Conservation (phyloP, 768 basidiomycete genomes). For the Leucocoprinus leucothites region DNA sequence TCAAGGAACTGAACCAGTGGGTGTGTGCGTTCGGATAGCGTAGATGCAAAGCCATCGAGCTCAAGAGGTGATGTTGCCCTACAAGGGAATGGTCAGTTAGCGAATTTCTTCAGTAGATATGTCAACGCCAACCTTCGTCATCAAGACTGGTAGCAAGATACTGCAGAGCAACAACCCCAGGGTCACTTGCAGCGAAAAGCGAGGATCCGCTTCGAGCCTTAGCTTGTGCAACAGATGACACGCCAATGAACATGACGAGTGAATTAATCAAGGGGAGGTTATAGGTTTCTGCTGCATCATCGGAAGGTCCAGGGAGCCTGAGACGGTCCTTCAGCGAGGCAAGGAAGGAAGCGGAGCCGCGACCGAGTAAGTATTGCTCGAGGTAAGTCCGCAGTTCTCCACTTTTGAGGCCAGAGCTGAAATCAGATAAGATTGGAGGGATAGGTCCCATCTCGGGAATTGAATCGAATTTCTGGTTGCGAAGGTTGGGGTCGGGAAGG, state of each 20-base stretch:
- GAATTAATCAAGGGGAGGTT: slow-evolving; percentile 91
- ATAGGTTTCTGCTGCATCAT: slow-evolving; percentile 59
- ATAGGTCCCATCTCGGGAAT: slow-evolving; percentile 91
- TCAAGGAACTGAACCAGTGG: slow-evolving; percentile 92
- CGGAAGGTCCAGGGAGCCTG: slow-evolving; percentile 43
- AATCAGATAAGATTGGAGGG: slow-evolving; percentile 90
- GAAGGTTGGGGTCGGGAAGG: slow-evolving; percentile 86
- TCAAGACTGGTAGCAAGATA: slow-evolving; percentile 84
- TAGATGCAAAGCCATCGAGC: slow-evolving; percentile 90
- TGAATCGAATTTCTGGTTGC: slow-evolving; percentile 67
- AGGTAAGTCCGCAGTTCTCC: slow-evolving; percentile 77
- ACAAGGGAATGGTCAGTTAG: slow-evolving; percentile 9
- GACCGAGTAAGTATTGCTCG: slow-evolving; percentile 82
- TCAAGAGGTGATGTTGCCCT: slow-evolving; percentile 96
- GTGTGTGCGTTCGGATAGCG: slow-evolving; percentile 99
- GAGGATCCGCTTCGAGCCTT: slow-evolving; percentile 82
- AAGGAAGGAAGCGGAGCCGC: slow-evolving; percentile 69
- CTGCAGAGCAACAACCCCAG: slow-evolving; percentile 81
- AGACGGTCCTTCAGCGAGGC: slow-evolving; percentile 79
- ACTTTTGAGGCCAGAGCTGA: slow-evolving; percentile 75
- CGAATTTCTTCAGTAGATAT: background rate
- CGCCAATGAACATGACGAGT: slow-evolving; percentile 94
- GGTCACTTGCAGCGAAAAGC: slow-evolving; percentile 77
- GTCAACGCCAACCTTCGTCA: slow-evolving; percentile 70
- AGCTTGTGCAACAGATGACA: slow-evolving; percentile 85